Percentiles rank a stretch among this genome's conserved stretches.
Conservation (phyloP, 2,329 filamentous ascomycete species). For the Taxawa tesnikishii region DNA sequence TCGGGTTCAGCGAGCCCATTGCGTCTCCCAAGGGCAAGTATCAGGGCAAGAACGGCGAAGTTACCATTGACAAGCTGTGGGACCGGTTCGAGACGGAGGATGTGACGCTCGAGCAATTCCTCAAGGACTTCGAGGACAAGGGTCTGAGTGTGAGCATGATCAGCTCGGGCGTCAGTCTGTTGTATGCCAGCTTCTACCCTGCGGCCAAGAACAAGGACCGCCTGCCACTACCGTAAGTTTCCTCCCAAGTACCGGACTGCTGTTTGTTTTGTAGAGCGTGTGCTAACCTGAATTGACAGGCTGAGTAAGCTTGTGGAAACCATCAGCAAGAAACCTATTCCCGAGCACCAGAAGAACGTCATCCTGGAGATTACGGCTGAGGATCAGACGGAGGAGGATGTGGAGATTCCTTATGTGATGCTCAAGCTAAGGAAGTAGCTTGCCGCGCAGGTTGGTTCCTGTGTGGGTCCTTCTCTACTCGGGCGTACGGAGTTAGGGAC, state of each 20-base stretch:
- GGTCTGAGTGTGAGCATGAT: slow-evolving; percentile 84
- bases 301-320: slow-evolving; percentile 78
- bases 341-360: slow-evolving; percentile 82
- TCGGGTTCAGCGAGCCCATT: slow-evolving; percentile 96
- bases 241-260: neutral
- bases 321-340: slow-evolving; percentile 85
- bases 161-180: slow-evolving; percentile 88
- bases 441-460: no score
- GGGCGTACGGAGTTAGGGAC: no score
- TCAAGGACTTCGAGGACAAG: slow-evolving; percentile 68
- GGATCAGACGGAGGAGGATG: slow-evolving; percentile 79
- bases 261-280: neutral
- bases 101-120: slow-evolving; percentile 71
- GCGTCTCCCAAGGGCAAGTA: slow-evolving; percentile 88
- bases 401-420: slow-evolving; percentile 95
- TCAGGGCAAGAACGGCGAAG: slow-evolving; percentile 62
- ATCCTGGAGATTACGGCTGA: slow-evolving; percentile 95
- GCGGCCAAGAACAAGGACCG: slow-evolving; percentile 74
- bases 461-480: no score
- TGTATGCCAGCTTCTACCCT: slow-evolving; percentile 90
- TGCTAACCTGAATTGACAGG: slow-evolving; percentile 36
- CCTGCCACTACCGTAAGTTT: slow-evolving; percentile 53
- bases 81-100: slow-evolving; percentile 88
- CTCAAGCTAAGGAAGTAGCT: slow-evolving; percentile 53
- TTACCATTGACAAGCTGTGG: slow-evolving; percentile 92